Evolutionary conservation across 1,284 basidiomycete genomes (phyloP).

Genomic region (Phaffia rhodozyma): DNA sequence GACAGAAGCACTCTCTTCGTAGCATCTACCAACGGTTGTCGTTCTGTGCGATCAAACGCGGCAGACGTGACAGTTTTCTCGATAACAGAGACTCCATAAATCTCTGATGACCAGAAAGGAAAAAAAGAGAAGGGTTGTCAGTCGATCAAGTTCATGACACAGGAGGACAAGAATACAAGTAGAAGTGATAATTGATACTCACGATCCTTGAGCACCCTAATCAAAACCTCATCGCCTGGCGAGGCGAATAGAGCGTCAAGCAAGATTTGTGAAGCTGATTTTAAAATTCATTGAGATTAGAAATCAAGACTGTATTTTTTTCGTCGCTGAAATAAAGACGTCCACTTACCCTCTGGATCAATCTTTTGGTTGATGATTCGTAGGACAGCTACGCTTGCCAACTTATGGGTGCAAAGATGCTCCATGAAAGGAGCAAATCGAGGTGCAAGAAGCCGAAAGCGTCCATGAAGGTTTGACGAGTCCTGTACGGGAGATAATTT

Average conservation of each 20-base stretch:
- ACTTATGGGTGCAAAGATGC: conserved; percentile 93
- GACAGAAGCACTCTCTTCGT: conserved; percentile 78
- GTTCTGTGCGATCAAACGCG: conserved; percentile 60
- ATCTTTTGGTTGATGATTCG: conserved; percentile 86
- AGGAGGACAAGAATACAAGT: no score
- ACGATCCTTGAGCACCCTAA: conserved; percentile 74
- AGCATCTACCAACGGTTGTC: conserved; percentile 60
- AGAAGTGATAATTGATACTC: background rate
- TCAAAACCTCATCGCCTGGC: conserved; percentile 71
- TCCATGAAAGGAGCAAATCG: conserved; percentile 92
- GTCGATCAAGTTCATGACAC: background rate
- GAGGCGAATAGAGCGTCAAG: conserved; percentile 76
- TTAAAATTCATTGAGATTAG: background rate
- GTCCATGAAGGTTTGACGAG: conserved; percentile 78
- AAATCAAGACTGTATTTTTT: background rate
- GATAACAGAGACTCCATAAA: conserved; percentile 86
- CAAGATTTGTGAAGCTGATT: conserved; percentile 50
- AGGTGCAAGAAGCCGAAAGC: conserved; percentile 83
- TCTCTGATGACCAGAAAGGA: conserved; percentile 40
- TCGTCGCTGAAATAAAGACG: background rate
- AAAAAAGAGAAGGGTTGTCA: background rate
- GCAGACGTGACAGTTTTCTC: conserved; percentile 82
- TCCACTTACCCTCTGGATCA: conserved; percentile 51
- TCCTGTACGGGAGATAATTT: conserved; percentile 40
- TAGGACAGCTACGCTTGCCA: conserved; percentile 86